phyloP scores from a whole-genome alignment of 2,329 filamentous ascomycete species.

The Cercospora zeina region DNA sequence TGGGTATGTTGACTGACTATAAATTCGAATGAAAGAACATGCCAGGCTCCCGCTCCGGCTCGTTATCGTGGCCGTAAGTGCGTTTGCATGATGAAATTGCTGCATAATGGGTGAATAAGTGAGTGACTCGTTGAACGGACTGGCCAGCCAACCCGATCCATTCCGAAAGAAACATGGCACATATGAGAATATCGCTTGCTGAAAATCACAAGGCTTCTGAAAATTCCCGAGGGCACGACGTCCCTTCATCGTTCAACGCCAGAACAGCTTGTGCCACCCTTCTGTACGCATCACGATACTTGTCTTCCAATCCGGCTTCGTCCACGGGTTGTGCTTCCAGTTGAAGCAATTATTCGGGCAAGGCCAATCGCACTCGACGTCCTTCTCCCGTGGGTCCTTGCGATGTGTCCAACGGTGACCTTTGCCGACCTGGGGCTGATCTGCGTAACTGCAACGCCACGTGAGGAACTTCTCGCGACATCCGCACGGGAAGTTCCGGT shows the following conservation, averaged over 20 bases:
- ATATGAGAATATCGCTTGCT: background rate
- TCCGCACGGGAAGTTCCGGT: conserved; percentile 18
- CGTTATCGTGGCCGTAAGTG: background rate
- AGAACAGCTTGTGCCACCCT: conserved; percentile 14
- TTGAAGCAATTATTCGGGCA: conserved; percentile 9
- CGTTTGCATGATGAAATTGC: background rate
- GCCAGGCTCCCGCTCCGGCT: background rate
- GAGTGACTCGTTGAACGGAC: background rate
- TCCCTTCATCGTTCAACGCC: background rate
- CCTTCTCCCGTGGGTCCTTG: conserved; percentile 11
- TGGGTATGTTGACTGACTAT: background rate
- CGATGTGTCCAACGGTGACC: conserved; percentile 12
- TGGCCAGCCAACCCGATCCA: background rate
- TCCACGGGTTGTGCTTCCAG: conserved; percentile 11
- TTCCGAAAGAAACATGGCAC: background rate
- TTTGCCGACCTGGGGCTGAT: conserved; percentile 12
- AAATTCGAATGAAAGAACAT: background rate
- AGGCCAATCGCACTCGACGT: background rate
- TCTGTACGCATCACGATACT: conserved; percentile 10
- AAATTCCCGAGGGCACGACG: background rate
- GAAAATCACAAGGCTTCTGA: background rate
- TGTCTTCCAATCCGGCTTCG: conserved; percentile 17
- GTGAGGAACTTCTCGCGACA: conserved; percentile 19
- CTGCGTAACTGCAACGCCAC: conserved; percentile 15
- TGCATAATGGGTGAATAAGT: background rate